Conservation (phyloP, 345 rosid species). For the Abelmoschus esculentus region DNA sequence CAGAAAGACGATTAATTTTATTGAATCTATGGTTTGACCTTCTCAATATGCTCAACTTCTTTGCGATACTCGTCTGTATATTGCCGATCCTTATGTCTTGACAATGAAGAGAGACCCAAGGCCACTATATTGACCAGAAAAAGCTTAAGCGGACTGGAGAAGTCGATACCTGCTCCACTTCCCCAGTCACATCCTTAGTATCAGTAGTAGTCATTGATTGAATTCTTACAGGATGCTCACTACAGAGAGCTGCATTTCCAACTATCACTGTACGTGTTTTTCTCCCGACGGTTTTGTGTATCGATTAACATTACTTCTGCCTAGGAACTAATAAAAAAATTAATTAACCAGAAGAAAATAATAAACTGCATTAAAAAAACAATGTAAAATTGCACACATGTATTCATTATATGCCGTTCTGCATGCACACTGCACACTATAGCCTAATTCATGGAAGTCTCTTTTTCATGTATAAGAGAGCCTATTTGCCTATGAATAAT, state of each 20-base stretch:
- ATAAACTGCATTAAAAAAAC: not conserved
- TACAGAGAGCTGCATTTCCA: constrained; percentile 85
- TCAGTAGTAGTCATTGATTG: constrained; percentile 94
- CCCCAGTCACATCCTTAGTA: constrained; percentile 78
- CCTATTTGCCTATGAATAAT: not conserved
- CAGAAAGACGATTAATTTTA: not conserved
- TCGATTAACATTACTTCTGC: constrained; percentile 85
- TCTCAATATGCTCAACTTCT: constrained; percentile 89
- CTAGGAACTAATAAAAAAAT: constrained; percentile 60
- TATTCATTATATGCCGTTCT: not conserved
- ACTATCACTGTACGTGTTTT: constrained; percentile 89
- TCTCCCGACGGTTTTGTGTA: constrained; percentile 79
- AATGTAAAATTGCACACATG: not conserved
- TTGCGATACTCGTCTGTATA: constrained; percentile 89
- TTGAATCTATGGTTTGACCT: constrained; percentile 29
- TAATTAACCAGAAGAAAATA: constrained; percentile 5
- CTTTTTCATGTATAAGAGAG: not conserved
- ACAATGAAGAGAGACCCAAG: not conserved
- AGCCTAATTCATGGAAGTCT: constrained; percentile 1
- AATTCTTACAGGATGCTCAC: constrained; percentile 85
- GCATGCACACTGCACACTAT: not conserved
- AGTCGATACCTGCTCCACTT: constrained; percentile 71
- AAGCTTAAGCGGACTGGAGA: not conserved
- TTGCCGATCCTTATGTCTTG: not conserved
- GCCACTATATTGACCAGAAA: not conserved